Evolutionary conservation across 225 moss, liverwort and hornwort genomes (phyloP).

Genomic region (Physcomitrellopsis africana): DNA sequence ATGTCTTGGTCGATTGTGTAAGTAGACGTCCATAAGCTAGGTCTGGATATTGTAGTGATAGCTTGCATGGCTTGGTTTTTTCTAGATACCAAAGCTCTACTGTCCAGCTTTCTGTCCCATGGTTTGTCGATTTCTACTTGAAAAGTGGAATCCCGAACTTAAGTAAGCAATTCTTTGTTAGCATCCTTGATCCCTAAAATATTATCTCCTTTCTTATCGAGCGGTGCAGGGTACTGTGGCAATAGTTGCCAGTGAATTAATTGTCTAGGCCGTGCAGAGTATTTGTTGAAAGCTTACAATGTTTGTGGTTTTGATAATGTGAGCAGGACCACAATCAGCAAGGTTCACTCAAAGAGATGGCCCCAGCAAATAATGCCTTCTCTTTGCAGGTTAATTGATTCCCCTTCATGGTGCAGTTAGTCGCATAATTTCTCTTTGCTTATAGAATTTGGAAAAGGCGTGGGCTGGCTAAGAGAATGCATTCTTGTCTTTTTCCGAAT

Average conservation of each 20-base stretch:
- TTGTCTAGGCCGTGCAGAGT: conserved; percentile 2
- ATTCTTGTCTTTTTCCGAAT: too few relatives aligned
- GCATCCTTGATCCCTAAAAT: conserved; percentile 20
- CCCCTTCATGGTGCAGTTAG: not conserved
- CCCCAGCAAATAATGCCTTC: conserved; percentile 60
- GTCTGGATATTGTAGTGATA: not conserved
- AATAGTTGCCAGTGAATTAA: not conserved
- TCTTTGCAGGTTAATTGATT: conserved; percentile 52
- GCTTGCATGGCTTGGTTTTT: conserved; percentile 3
- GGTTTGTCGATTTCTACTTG: conserved; percentile 2
- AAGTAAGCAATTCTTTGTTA: not conserved
- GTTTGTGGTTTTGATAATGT: conserved; percentile 9
- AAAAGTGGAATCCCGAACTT: not conserved
- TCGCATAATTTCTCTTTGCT: not conserved
- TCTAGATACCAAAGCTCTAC: not conserved
- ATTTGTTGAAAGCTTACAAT: conserved; percentile 17
- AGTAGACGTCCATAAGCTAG: not conserved
- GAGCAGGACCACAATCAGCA: conserved; percentile 27
- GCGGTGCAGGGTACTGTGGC: not conserved
- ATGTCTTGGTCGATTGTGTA: not conserved
- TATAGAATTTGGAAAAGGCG: too few relatives aligned
- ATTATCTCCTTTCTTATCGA: not conserved
- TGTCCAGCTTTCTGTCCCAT: conserved; percentile 11
- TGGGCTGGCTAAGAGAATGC: too few relatives aligned
- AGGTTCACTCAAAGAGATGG: conserved; percentile 43